A percentile compares a stretch with the other conserved stretches of the same genome.
Conservation (phyloP, 306 rosid species). For the apple (Malus domestica) region DNA sequence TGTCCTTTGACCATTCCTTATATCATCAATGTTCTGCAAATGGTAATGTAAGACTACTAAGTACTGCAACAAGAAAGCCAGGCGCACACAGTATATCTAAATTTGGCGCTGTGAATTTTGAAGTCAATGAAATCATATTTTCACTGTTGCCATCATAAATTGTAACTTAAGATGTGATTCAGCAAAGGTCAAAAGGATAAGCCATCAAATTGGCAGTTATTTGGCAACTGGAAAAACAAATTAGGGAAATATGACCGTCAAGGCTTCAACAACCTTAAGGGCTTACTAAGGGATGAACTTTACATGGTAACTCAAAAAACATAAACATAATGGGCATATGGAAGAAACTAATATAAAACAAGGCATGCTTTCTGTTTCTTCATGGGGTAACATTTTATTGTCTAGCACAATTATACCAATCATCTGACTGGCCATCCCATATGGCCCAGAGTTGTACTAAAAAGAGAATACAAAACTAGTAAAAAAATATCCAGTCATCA, state of each 20-base stretch:
- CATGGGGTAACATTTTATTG: background rate
- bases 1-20: slow-evolving; percentile 75
- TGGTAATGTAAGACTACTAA: background rate
- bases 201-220: background rate
- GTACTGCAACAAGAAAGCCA: background rate
- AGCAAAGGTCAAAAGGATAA: background rate
- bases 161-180: background rate
- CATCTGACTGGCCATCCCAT: background rate
- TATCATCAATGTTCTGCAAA: slow-evolving; percentile 86
- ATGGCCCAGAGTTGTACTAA: background rate
- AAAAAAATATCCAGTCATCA: background rate
- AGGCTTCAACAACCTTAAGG: background rate
- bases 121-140: background rate
- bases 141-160: background rate
- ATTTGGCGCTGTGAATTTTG: background rate
- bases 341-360: background rate
- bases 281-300: background rate
- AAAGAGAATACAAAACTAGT: background rate
- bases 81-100: background rate
- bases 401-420: background rate
- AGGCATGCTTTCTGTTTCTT: background rate
- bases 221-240: background rate
- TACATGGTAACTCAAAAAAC: background rate
- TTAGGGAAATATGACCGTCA: background rate
- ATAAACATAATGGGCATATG: background rate